Evolutionary conservation across 257 asterid genomes (phyloP).

Genomic region (Lithospermum erythrorhizon): DNA sequence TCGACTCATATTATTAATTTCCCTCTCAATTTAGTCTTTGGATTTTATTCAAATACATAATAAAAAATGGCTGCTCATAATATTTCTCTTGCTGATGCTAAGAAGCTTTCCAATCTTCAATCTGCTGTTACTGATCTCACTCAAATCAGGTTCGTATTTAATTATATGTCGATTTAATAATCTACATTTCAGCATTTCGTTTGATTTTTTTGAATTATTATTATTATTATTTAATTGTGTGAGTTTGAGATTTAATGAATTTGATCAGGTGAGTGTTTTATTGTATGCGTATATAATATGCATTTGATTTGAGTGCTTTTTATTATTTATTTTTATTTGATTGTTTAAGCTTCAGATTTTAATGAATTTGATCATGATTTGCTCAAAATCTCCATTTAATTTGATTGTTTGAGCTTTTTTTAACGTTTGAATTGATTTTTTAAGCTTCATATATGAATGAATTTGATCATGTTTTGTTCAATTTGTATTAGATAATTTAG

Average conservation of each 20-base stretch:
- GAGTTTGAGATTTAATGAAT: too few species aligned
- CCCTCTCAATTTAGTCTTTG: neutral
- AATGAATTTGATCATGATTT: too few species aligned
- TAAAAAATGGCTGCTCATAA: constrained; percentile 38
- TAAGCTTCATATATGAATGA: constrained; percentile 15
- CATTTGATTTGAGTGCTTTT: neutral
- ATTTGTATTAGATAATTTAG: neutral
- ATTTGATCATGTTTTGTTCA: neutral
- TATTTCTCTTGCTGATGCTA: constrained; percentile 42
- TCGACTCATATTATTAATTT: neutral
- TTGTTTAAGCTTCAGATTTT: neutral
- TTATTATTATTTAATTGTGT: too few species aligned
- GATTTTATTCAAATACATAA: neutral
- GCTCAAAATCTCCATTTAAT: too few species aligned
- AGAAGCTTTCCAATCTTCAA: constrained; percentile 56
- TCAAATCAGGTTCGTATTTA: constrained; percentile 52
- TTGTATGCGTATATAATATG: neutral
- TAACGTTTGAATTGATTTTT: neutral
- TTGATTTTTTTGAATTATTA: too few species aligned
- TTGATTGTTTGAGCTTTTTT: neutral
- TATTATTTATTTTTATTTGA: neutral
- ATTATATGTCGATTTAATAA: too few species aligned
- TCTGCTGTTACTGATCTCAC: constrained; percentile 49
- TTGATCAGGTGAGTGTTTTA: too few species aligned
- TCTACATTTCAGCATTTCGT: too few species aligned